phyloP scores from a whole-genome alignment of 2,329 filamentous ascomycete genomes.

The Coniochaeta sp. region DNA sequence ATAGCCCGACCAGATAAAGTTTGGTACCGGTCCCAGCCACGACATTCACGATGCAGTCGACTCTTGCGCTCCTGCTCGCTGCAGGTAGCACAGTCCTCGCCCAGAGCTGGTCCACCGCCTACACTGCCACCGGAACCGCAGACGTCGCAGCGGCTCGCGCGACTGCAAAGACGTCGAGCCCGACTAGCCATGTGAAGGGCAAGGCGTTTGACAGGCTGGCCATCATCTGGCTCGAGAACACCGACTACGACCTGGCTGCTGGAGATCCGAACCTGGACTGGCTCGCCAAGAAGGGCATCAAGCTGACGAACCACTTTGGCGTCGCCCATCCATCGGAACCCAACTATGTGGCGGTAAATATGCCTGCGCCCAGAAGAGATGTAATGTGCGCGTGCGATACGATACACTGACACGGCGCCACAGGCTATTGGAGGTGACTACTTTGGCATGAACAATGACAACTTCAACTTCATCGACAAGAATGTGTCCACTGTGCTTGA shows the following conservation, averaged over 20 bases:
- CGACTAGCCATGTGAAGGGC: slow-evolving; percentile 58
- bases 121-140: slow-evolving; percentile 43
- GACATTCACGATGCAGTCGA: background rate
- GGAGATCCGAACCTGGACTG: slow-evolving; percentile 51
- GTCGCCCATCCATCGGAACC: slow-evolving; percentile 68
- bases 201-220: slow-evolving; percentile 66
- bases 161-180: slow-evolving; percentile 51
- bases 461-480: slow-evolving; percentile 46
- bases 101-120: slow-evolving; percentile 18
- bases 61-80: slow-evolving; percentile 4
- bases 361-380: no score
- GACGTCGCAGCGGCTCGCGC: slow-evolving; percentile 49
- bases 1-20: background rate
- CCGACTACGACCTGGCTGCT: slow-evolving; percentile 56
- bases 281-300: slow-evolving; percentile 55
- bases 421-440: slow-evolving; percentile 58
- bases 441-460: slow-evolving; percentile 65
- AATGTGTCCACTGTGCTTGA: slow-evolving; percentile 64
- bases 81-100: slow-evolving; percentile 5
- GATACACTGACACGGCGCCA: background rate
- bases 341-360: slow-evolving; percentile 59
- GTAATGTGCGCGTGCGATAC: background rate
- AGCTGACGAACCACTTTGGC: slow-evolving; percentile 50
- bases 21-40: background rate
- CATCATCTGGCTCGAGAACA: slow-evolving; percentile 74